A percentile compares a stretch with the other conserved stretches of the same genome.
These are phyloP conservation scores for Tuber magnatum DNA, from an alignment of 495 filamentous ascomycete genomes.

Conservation along the genomic window DNA sequence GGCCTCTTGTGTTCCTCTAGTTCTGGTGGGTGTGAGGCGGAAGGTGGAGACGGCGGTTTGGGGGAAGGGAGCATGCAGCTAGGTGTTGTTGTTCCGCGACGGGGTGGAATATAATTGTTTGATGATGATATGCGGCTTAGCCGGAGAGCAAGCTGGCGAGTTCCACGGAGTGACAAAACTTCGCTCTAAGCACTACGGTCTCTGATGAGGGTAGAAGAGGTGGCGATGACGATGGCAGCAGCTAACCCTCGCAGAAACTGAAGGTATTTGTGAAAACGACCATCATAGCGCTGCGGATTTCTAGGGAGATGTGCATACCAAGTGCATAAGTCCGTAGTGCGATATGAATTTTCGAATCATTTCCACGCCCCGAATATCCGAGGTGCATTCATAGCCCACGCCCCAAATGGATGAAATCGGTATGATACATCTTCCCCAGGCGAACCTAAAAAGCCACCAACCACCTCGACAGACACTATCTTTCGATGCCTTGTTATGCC, in stretches of 20 bases:
- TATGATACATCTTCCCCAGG: background rate
- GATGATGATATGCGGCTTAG: background rate
- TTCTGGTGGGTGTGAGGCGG: background rate
- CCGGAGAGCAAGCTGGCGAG: background rate
- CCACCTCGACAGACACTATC: background rate
- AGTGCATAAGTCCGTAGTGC: background rate
- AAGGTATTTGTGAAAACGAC: background rate
- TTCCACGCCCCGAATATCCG: background rate
- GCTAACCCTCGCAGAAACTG: background rate
- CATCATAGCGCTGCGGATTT: background rate
- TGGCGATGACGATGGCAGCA: background rate
- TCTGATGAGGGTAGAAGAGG: background rate
- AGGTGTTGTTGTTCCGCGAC: background rate
- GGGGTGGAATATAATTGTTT: background rate
- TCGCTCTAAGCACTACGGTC: background rate
- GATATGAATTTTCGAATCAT: background rate
- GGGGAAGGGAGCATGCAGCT: background rate
- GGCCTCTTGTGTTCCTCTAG: background rate
- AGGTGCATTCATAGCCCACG: background rate
- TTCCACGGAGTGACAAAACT: background rate
- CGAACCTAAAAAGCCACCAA: background rate
- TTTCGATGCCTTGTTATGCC: background rate
- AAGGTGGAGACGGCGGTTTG: background rate
- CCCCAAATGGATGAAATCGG: background rate
- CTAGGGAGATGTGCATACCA: background rate